Base-by-base conservation (phyloP, 129 eudicot species). In the Flaveria linearis region DNA sequence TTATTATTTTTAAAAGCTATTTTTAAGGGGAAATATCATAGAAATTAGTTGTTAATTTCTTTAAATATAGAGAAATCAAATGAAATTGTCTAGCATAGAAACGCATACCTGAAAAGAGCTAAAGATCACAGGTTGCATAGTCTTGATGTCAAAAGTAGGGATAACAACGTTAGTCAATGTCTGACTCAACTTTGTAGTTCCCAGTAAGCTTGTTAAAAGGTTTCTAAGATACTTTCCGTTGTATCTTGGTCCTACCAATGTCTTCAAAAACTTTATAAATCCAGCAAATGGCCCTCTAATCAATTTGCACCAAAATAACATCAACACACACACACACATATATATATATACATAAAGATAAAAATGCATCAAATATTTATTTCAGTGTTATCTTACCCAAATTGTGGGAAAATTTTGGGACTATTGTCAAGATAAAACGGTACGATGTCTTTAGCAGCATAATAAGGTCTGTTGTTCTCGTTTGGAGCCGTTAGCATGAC, bases 111-210 rank as follows among this genome's bases (percentile, higher is more conserved):
- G 81, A 68, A 49, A 84, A 0, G 90, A 78, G 69, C 86, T 83
- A 81, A 88, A 88, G 42, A 88, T 79, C 7, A 80, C 85, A 13
- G 93, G 90, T 55, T 88, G 90, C 76, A 85, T 42, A n/a, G n/a
- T 43, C 72, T 79, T 86, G n/a, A 88, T 85, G 69, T 88, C 93
- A 66, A 88, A 88, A 47, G n/a, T 74, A 7, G 78, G 78, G 11
- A 74, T 45, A 3, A 74, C 70, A 43, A 74, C 43, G 58, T 74
- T 83, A 1, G 93, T 88, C 63, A 88, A 43, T 3, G 88, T 76
- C 43, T 88, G 83, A 63, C 75, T 66, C 74, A 88, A 49, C 88
- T 51, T 81, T 15, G 81, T 74, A 6, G 68, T 47, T 49, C 77
- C 72, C 45, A 85, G 65, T 22, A 69, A 4, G 0, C 75, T 43